Evolutionary conservation across 148 eudicot species (phyloP).

Genomic region (Chenopodium album): DNA sequence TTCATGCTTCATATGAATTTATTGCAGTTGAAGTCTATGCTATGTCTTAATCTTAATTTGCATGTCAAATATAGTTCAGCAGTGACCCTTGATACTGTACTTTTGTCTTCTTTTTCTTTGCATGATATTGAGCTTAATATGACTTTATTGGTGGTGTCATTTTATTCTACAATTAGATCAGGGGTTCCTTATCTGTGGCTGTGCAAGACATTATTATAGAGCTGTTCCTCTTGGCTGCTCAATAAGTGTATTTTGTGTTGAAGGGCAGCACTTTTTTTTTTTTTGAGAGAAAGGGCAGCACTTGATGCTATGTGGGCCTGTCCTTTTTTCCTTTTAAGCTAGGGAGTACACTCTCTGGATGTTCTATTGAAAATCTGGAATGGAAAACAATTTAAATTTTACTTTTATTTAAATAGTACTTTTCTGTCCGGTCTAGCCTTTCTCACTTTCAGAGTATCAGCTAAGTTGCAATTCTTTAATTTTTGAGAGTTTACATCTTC

Average conservation of each 20-base stretch:
- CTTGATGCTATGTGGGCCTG: background rate
- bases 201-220: background rate
- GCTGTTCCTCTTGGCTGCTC: background rate
- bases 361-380: background rate
- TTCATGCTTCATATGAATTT: background rate
- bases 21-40: background rate
- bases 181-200: background rate
- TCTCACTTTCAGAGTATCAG: background rate
- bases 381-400: background rate
- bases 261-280: background rate
- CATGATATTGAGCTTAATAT: background rate
- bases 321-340: background rate
- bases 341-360: background rate
- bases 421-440: background rate
- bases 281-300: background rate
- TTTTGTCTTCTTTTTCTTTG: background rate
- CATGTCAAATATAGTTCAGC: background rate
- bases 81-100: background rate
- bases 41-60: background rate
- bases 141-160: background rate
- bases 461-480: background rate
- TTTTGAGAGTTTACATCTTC: background rate
- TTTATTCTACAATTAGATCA: background rate
- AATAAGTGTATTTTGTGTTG: background rate
- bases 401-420: background rate